These are phyloP conservation scores for Nannizziopsis barbatae DNA, from an alignment of 2,329 filamentous ascomycete species.

Conservation along the genomic window DNA sequence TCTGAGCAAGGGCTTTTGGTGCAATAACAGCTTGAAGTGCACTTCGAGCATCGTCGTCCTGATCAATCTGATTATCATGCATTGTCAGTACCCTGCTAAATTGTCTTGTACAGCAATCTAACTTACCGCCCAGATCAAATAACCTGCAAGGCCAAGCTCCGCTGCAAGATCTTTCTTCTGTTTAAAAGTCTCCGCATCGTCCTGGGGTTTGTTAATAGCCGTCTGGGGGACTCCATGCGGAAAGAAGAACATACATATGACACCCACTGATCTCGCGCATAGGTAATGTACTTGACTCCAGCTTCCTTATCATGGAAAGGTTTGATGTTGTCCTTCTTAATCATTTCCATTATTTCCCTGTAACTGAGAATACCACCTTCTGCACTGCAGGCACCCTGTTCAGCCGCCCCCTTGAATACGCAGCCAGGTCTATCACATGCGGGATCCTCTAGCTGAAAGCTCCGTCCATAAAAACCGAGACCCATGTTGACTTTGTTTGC, in stretches of 20 bases:
- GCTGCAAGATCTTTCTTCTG: slow-evolving; percentile 10
- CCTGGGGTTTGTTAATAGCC: too few species aligned
- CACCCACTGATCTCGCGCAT: slow-evolving; percentile 2
- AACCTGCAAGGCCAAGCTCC: slow-evolving; percentile 2
- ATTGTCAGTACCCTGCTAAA: too few species aligned
- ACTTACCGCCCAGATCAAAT: too few species aligned
- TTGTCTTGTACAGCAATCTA: too few species aligned
- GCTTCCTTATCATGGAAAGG: slow-evolving; percentile 7
- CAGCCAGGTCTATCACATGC: slow-evolving; percentile 19
- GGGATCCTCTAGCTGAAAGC: slow-evolving; percentile 28
- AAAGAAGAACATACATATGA: too few species aligned
- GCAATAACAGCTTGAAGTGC: too few species aligned
- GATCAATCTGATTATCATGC: too few species aligned
- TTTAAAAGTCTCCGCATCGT: slow-evolving; percentile 12
- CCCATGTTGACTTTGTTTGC: slow-evolving; percentile 28
- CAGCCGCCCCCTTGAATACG: slow-evolving; percentile 17
- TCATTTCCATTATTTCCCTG: slow-evolving; percentile 26
- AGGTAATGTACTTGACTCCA: slow-evolving; percentile 7
- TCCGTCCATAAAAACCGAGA: slow-evolving; percentile 39
- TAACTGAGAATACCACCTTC: slow-evolving; percentile 20
- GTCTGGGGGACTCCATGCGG: slow-evolving; percentile 11
- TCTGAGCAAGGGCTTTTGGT: too few species aligned
- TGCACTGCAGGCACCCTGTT: slow-evolving; percentile 22
- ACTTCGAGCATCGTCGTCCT: too few species aligned
- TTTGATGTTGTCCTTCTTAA: not conserved